Evolutionary conservation across 768 basidiomycete species (phyloP).

Genomic region (Pulveroboletus sp.): DNA sequence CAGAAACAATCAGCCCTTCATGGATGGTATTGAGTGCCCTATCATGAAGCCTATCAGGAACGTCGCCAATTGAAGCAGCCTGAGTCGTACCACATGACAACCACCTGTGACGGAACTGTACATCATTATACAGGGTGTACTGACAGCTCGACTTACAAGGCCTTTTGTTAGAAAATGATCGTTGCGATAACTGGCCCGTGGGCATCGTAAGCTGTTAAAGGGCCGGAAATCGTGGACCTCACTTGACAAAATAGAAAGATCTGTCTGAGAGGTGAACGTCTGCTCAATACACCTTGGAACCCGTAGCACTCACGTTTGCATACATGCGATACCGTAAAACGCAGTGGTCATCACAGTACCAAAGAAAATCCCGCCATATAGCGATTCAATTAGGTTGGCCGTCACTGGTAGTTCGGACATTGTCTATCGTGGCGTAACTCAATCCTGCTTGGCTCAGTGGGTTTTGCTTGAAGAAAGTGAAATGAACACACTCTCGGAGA

Average conservation of each 20-base stretch:
- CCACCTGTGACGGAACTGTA: not conserved
- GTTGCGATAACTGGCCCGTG: not conserved
- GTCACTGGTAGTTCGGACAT: too few species aligned
- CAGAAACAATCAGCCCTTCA: not conserved
- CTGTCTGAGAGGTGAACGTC: not conserved
- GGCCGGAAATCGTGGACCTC: not conserved
- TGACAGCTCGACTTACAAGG: not conserved
- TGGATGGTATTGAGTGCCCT: conserved; percentile 1
- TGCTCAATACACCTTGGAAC: not conserved
- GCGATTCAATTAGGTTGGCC: too few species aligned
- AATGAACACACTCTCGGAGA: too few species aligned
- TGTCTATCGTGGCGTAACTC: too few species aligned
- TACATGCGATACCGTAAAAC: conserved; percentile 1
- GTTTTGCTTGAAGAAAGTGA: too few species aligned
- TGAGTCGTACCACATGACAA: not conserved
- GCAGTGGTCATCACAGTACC: not conserved
- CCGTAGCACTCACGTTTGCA: conserved; percentile 3
- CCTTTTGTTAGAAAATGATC: not conserved
- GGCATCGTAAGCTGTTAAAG: not conserved
- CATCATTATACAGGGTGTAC: not conserved
- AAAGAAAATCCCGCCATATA: not conserved
- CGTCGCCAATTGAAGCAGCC: not conserved
- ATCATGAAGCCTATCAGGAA: not conserved
- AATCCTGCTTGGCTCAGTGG: too few species aligned
- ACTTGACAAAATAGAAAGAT: conserved; percentile 4